Evolutionary conservation across 2,329 filamentous ascomycete species (phyloP).

Genomic region (Cytospora paraplurivora): DNA sequence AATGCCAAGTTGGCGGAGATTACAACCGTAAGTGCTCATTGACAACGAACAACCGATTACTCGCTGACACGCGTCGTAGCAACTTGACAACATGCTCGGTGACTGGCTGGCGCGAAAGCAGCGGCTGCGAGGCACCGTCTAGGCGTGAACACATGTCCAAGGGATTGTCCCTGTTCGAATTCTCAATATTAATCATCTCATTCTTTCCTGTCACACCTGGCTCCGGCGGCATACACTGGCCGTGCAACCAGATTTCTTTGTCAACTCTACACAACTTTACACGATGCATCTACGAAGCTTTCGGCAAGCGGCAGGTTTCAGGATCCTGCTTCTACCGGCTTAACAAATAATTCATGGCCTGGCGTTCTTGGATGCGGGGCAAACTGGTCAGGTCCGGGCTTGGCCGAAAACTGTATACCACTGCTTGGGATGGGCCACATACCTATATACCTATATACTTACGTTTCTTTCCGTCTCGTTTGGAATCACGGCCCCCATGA

Average conservation of each 20-base stretch:
- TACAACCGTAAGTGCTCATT: constrained; percentile 61
- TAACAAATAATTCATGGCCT: constrained; percentile 15
- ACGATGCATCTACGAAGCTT: constrained; percentile 25
- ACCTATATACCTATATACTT: not conserved
- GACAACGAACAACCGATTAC: not conserved
- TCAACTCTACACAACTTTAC: constrained; percentile 9
- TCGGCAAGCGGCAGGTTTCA: constrained; percentile 14
- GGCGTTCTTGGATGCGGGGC: constrained; percentile 24
- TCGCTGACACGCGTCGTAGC: constrained; percentile 44
- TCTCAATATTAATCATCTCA: constrained; percentile 7
- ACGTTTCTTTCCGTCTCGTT: constrained; percentile 12
- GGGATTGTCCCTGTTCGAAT: constrained; percentile 19
- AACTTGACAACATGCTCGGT: constrained; percentile 84
- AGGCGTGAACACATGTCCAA: constrained; percentile 23
- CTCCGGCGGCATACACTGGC: constrained; percentile 2
- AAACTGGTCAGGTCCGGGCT: constrained; percentile 20
- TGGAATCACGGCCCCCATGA: not conserved
- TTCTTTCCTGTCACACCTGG: constrained; percentile 1
- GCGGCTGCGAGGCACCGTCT: constrained; percentile 57
- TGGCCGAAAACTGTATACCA: constrained; percentile 26
- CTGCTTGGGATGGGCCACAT: constrained; percentile 20
- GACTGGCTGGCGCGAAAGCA: constrained; percentile 77
- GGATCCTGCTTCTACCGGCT: constrained; percentile 11
- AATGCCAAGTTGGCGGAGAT: constrained; percentile 85
- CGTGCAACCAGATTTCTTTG: constrained; percentile 8